Evolutionary conservation across 2,329 filamentous ascomycete species (phyloP).

Genomic region (Arthrobotrys iridis): DNA sequence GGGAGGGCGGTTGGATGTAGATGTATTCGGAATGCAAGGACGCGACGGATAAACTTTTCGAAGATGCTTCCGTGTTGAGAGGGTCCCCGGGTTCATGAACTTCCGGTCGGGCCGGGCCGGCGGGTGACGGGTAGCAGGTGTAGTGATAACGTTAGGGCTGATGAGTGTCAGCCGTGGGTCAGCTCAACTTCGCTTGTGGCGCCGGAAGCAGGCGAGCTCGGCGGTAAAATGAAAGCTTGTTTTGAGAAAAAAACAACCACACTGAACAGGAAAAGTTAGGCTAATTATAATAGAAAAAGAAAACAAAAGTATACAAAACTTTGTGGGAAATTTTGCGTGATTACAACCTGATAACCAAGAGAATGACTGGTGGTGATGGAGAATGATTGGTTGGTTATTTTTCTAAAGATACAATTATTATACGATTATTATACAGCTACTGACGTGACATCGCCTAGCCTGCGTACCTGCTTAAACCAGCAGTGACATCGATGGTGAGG

Average conservation of each 20-base stretch:
- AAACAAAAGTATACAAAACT: not conserved
- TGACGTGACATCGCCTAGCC: not conserved
- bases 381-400: not conserved
- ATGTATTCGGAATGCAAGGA: not conserved
- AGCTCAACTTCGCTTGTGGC: not conserved
- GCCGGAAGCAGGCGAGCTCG: not conserved
- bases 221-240: not conserved
- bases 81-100: not conserved
- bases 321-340: not conserved
- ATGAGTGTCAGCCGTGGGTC: not conserved
- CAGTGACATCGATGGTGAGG: not conserved
- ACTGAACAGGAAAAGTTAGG: not conserved
- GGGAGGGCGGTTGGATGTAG: not conserved
- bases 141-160: not conserved
- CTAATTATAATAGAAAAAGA: not conserved
- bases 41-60: no score
- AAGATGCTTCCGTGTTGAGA: not conserved
- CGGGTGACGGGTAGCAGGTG: not conserved
- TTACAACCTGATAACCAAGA: not conserved
- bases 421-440: not conserved
- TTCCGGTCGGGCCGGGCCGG: not conserved
- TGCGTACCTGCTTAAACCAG: not conserved
- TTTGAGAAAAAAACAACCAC: not conserved
- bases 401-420: not conserved
- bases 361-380: not conserved